A percentile compares a stretch with the other conserved stretches of the same genome.
Evolutionary conservation across 1,284 basidiomycete genomes (phyloP).

Genomic region (Cystobasidium pallidum): DNA sequence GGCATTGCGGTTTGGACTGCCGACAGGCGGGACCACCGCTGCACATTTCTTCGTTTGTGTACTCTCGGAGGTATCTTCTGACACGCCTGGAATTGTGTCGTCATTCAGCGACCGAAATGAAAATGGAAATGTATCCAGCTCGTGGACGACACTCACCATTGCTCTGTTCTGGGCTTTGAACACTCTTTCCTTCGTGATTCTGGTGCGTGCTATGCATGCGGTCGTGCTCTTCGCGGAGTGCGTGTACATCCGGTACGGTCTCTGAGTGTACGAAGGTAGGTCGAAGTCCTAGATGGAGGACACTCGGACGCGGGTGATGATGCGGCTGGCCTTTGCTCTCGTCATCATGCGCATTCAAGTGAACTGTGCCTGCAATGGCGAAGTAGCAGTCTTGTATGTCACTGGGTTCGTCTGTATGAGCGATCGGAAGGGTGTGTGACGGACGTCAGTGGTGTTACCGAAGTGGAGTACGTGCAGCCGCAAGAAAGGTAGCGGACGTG

Average conservation of each 20-base stretch:
- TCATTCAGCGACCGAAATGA: too few relatives aligned
- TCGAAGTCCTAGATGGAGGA: conserved; percentile 30
- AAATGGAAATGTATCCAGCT: too few relatives aligned
- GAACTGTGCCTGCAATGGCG: neutral
- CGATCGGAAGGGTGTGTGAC: neutral
- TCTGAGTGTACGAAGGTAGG: conserved; percentile 33
- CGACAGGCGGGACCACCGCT: neutral
- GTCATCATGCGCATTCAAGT: neutral
- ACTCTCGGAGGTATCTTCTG: neutral
- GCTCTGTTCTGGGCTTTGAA: neutral
- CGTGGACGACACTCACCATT: neutral
- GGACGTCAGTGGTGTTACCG: neutral
- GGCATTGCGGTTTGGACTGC: neutral
- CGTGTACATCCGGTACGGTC: conserved; percentile 37
- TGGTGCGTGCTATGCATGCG: neutral
- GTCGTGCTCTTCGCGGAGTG: conserved; percentile 2
- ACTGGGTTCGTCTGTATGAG: neutral
- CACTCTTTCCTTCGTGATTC: neutral
- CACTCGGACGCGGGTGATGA: neutral
- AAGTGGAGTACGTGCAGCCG: too few relatives aligned
- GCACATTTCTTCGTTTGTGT: neutral
- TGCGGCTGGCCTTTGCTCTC: neutral
- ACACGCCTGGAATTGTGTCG: too few relatives aligned
- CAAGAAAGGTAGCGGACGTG: too few relatives aligned
- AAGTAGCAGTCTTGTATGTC: conserved; percentile 28